Percentiles rank a stretch among this genome's conserved stretches.
Conservation (phyloP, 2,329 filamentous ascomycete species). For the Alternaria alternata region DNA sequence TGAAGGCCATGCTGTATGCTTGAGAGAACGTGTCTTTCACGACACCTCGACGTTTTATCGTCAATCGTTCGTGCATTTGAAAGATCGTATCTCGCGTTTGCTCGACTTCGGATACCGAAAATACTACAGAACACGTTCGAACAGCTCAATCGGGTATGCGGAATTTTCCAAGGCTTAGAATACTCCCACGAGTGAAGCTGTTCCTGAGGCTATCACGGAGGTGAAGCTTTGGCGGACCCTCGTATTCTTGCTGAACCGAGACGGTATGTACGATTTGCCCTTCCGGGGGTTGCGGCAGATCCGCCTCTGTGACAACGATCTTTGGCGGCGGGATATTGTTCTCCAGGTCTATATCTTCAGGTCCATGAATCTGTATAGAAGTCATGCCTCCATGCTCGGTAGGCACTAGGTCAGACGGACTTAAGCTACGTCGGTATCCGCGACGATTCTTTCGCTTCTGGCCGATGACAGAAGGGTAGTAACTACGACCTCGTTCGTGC, state of each 20-base stretch:
- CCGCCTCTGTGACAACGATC: neutral
- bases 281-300: conserved; percentile 2
- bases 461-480: conserved; percentile 15
- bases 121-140: neutral
- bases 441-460: conserved; percentile 25
- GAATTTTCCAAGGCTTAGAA: conserved; percentile 25
- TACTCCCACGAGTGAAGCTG: conserved; percentile 29
- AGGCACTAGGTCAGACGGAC: conserved; percentile 27
- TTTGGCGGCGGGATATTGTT: neutral
- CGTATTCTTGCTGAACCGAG: conserved; percentile 28
- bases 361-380: conserved; percentile 22
- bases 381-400: conserved; percentile 18
- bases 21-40: neutral
- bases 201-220: conserved; percentile 32
- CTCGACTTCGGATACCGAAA: neutral
- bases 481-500: conserved; percentile 15
- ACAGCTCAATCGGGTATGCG: neutral
- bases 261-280: conserved; percentile 29
- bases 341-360: conserved; percentile 1
- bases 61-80: too few species aligned
- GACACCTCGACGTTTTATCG: too few species aligned
- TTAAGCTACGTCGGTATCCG: conserved; percentile 31
- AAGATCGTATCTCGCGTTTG: neutral
- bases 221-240: conserved; percentile 26
- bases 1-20: neutral